These are phyloP conservation scores for Austroboletus niveus DNA, from an alignment of 1,284 basidiomycete species.

Conservation along the genomic window DNA sequence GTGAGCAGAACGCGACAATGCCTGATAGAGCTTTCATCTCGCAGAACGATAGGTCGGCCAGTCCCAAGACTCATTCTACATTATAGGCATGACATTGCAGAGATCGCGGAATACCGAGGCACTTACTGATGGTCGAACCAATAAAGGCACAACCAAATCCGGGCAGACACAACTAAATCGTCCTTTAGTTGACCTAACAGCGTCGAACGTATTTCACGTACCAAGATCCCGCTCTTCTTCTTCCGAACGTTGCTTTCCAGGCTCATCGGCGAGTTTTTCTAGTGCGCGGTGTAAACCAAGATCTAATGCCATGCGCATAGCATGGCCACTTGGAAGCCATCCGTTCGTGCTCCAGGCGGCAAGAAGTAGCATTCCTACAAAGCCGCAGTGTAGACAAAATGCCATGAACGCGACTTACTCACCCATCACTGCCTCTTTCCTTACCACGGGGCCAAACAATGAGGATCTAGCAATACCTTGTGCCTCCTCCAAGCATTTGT, in stretches of 20 bases:
- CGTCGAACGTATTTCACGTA: slow-evolving; percentile 33
- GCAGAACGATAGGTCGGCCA: slow-evolving; percentile 83
- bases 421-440: slow-evolving; percentile 94
- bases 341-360: slow-evolving; percentile 94
- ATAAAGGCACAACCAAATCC: slow-evolving; percentile 93
- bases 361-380: slow-evolving; percentile 80
- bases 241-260: slow-evolving; percentile 64
- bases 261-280: slow-evolving; percentile 83
- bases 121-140: slow-evolving; percentile 90
- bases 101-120: slow-evolving; percentile 9
- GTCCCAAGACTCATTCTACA: slow-evolving; percentile 87
- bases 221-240: slow-evolving; percentile 87
- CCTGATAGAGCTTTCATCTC: slow-evolving; percentile 84
- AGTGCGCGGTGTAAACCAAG: slow-evolving; percentile 87
- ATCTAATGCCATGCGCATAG: slow-evolving; percentile 92
- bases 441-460: slow-evolving; percentile 86
- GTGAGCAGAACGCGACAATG: slow-evolving; percentile 78
- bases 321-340: slow-evolving; percentile 90
- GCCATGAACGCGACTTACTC: slow-evolving; percentile 15
- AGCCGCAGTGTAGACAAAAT: slow-evolving; percentile 2
- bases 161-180: slow-evolving; percentile 75
- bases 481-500: slow-evolving; percentile 88
- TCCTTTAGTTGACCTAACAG: slow-evolving; percentile 7
- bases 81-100: slow-evolving; percentile 19
- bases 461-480: slow-evolving; percentile 92